phyloP scores from a whole-genome alignment of 768 basidiomycete genomes.

The Mycena maculata region DNA sequence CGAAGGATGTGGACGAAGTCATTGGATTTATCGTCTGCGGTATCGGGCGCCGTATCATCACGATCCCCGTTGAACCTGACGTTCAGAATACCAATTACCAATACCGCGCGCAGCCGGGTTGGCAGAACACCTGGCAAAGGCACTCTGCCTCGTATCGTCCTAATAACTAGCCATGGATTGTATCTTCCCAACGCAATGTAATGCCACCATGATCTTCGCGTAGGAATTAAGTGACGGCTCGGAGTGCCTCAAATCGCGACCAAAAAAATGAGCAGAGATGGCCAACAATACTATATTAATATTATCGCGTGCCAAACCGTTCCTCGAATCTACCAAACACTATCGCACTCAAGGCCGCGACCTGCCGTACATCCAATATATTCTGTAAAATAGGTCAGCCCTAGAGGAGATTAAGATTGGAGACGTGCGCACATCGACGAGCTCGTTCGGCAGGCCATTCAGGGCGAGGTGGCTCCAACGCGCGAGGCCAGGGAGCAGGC shows the following conservation, averaged over 20 bases:
- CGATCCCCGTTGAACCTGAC: background rate
- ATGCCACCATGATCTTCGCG: no score
- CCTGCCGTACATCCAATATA: conserved; percentile 70
- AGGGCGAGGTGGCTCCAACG: conserved; percentile 81
- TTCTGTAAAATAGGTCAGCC: conserved; percentile 54
- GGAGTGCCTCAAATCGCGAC: no score
- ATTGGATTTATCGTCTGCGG: no score
- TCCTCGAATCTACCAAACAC: conserved; percentile 88
- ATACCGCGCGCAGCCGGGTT: no score
- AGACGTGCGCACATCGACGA: conserved; percentile 78
- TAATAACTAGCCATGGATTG: no score
- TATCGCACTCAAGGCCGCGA: conserved; percentile 72
- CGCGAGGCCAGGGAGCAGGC: conserved; percentile 82
- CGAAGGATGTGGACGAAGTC: conserved; percentile 1
- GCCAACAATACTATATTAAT: background rate
- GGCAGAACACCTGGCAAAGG: no score
- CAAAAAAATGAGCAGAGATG: background rate
- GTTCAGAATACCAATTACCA: no score
- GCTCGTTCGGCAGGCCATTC: conserved; percentile 78
- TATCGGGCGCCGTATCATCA: no score
- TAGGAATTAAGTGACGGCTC: no score
- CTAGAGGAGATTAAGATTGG: conserved; percentile 4
- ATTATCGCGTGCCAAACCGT: conserved; percentile 44
- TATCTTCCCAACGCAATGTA: no score
- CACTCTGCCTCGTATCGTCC: no score